Percentiles rank a stretch among this genome's conserved stretches.
Conservation (phyloP, 2,329 filamentous ascomycete species). For the Colletotrichum orbiculare region DNA sequence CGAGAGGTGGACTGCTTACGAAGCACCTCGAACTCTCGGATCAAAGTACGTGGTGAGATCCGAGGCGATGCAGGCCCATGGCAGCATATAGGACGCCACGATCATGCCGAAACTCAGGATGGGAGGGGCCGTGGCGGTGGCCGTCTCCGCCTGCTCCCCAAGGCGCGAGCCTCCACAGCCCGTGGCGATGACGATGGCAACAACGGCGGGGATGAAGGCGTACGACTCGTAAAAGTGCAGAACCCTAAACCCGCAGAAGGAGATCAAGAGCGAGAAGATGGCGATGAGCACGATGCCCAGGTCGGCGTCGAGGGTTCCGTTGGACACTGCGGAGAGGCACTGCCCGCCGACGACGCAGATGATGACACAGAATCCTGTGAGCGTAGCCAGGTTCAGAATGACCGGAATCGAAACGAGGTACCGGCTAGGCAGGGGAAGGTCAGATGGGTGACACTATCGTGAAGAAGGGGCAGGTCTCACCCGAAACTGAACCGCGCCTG, state of each 20-base stretch:
- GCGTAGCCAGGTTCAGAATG: slow-evolving; percentile 70
- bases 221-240: slow-evolving; percentile 69
- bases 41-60: slow-evolving; percentile 72
- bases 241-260: slow-evolving; percentile 69
- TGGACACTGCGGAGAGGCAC: slow-evolving; percentile 65
- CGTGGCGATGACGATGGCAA: slow-evolving; percentile 65
- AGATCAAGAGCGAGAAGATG: slow-evolving; percentile 66
- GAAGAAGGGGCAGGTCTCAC: slow-evolving; percentile 44
- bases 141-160: slow-evolving; percentile 54
- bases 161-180: slow-evolving; percentile 65
- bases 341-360: slow-evolving; percentile 71
- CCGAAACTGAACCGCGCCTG: slow-evolving; percentile 73
- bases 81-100: slow-evolving; percentile 71
- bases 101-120: slow-evolving; percentile 69
- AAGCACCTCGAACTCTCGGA: slow-evolving; percentile 58
- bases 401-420: slow-evolving; percentile 70
- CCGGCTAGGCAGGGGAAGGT: slow-evolving; percentile 46
- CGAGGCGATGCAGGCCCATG: slow-evolving; percentile 67
- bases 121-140: slow-evolving; percentile 53
- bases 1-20: slow-evolving; percentile 46
- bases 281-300: slow-evolving; percentile 72
- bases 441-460: slow-evolving; percentile 20
- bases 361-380: slow-evolving; percentile 72
- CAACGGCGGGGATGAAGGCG: slow-evolving; percentile 65
- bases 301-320: slow-evolving; percentile 59